These are phyloP conservation scores for Pythium insidiosum DNA, from an alignment of 352 stramenopile species.

Conservation along the genomic window DNA sequence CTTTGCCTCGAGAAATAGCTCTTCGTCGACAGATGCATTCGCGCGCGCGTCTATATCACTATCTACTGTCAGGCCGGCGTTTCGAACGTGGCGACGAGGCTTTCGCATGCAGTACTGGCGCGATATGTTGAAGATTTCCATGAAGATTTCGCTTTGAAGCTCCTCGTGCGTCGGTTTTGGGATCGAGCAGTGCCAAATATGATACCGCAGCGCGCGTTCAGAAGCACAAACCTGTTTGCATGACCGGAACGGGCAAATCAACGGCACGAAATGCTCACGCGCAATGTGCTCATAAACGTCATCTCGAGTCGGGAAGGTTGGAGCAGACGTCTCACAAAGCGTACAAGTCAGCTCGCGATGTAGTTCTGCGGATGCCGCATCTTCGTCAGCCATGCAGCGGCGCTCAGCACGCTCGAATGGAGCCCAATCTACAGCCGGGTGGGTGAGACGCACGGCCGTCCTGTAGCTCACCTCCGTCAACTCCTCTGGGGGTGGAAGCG, in stretches of 20 bases:
- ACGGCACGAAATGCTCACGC: conserved; percentile 39
- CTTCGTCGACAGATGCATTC: conserved; percentile 42
- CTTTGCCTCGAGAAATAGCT: conserved; percentile 62
- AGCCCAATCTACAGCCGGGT: conserved; percentile 33
- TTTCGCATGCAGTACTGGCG: conserved; percentile 73
- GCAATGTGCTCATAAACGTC: conserved; percentile 56
- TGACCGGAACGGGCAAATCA: conserved; percentile 68
- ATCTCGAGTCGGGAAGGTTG: conserved; percentile 3
- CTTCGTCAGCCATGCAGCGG: conserved; percentile 29
- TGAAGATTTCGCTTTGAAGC: conserved; percentile 46
- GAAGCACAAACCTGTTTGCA: conserved; percentile 64
- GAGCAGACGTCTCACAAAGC: conserved; percentile 29
- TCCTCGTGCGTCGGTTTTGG: conserved; percentile 47
- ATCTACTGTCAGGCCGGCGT: conserved; percentile 18
- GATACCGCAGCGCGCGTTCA: conserved; percentile 59
- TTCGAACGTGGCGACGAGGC: conserved; percentile 46
- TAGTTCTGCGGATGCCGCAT: conserved; percentile 15
- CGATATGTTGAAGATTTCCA: conserved; percentile 68
- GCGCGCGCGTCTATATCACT: conserved; percentile 12
- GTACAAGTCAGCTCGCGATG: conserved; percentile 40
- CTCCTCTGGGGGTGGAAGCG: conserved; percentile 35
- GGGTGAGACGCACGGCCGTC: conserved; percentile 31
- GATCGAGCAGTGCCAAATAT: conserved; percentile 64
- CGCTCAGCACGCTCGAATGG: conserved; percentile 28
- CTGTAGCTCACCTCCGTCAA: conserved; percentile 44